A percentile compares a stretch with the other conserved stretches of the same genome.
Evolutionary conservation across 345 rosid species (phyloP).

Genomic region (Populus pruinosa): DNA sequence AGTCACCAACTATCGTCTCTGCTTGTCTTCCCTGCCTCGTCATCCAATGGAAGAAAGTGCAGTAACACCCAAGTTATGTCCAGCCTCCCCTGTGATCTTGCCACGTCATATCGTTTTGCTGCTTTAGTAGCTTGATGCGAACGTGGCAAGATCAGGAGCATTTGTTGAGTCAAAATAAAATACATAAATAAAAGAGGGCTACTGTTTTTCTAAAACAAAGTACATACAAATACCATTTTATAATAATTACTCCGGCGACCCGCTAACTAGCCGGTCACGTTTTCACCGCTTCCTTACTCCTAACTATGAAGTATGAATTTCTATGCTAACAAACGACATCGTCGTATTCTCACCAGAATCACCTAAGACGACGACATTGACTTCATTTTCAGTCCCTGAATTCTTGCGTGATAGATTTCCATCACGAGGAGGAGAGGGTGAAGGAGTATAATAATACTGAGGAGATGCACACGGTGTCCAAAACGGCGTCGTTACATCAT

Average conservation of each 20-base stretch:
- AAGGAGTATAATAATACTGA: constrained; percentile 48
- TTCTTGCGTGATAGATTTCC: background rate
- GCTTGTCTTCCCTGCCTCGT: background rate
- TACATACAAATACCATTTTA: background rate
- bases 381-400: background rate
- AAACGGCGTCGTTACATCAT: constrained; percentile 52
- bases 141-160: constrained; percentile 5
- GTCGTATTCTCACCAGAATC: background rate
- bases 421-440: constrained; percentile 51
- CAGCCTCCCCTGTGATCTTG: background rate
- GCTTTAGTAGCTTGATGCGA: background rate
- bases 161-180: background rate
- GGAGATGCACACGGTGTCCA: constrained; percentile 71
- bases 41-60: too few species aligned
- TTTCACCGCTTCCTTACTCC: background rate
- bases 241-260: background rate
- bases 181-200: background rate
- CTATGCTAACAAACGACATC: background rate
- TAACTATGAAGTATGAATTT: background rate
- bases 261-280: background rate
- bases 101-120: background rate
- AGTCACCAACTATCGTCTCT: background rate
- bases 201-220: background rate
- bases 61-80: background rate
- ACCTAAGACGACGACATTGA: background rate